These are phyloP conservation scores for Elasticomyces elasticus DNA, from an alignment of 495 filamentous ascomycete species.

Conservation along the genomic window DNA sequence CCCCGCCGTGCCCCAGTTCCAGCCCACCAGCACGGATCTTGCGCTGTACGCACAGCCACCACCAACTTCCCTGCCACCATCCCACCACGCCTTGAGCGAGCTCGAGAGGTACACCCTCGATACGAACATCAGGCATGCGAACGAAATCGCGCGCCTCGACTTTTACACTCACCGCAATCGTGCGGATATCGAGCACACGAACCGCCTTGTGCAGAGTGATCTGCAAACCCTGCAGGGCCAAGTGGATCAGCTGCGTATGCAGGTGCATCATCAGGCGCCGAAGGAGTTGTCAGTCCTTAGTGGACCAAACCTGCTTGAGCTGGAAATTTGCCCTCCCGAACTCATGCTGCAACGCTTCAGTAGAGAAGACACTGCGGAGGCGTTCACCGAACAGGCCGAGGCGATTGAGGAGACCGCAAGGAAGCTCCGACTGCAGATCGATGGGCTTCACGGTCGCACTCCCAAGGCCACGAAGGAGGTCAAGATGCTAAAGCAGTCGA, in stretches of 20 bases:
- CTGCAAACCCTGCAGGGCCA: constrained; percentile 2
- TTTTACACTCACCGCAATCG: not conserved
- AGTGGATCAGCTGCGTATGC: not conserved
- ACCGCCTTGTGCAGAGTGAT: not conserved
- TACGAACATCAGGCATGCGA: constrained; percentile 5
- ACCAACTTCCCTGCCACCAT: not conserved
- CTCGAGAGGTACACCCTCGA: constrained; percentile 5
- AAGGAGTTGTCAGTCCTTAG: constrained; percentile 1
- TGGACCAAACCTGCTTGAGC: not conserved
- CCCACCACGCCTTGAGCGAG: not conserved
- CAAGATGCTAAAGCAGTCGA: not conserved
- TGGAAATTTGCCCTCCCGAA: not conserved
- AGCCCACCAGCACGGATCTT: constrained; percentile 5
- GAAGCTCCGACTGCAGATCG: constrained; percentile 1
- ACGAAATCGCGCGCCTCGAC: constrained; percentile 6
- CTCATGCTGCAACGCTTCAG: constrained; percentile 1
- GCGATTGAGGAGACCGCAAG: constrained; percentile 4
- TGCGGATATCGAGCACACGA: not conserved
- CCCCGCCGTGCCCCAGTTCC: constrained; percentile 6
- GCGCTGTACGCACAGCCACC: not conserved
- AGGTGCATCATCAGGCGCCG: not conserved
- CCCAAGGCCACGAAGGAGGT: too few species aligned
- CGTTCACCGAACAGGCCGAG: constrained; percentile 11
- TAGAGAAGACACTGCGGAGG: not conserved
- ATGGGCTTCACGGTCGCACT: not conserved